Evolutionary conservation across 768 basidiomycete species (phyloP).

Genomic region (Lepiota brunneoincarnata): DNA sequence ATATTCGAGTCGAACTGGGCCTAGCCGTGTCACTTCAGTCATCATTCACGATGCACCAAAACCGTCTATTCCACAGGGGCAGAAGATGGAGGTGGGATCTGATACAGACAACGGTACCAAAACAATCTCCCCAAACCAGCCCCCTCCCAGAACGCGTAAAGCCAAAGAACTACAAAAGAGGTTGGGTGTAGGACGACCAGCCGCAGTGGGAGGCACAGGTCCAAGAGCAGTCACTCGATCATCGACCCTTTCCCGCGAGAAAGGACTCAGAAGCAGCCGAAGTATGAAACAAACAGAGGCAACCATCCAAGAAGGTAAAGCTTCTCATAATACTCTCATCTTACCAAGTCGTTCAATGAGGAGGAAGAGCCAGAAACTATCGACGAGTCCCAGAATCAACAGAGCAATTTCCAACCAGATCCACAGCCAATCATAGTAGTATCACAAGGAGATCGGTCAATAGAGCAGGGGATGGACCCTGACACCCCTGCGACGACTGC

Average conservation of each 20-base stretch:
- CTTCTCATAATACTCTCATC: not conserved
- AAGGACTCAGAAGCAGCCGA: slow-evolving; percentile 48
- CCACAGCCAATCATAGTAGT: not conserved
- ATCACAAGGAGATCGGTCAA: not conserved
- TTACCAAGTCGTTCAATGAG: slow-evolving; percentile 6
- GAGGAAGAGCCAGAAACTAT: slow-evolving; percentile 21
- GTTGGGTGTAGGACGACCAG: slow-evolving; percentile 72
- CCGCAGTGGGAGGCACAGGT: slow-evolving; percentile 61
- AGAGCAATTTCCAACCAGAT: not conserved
- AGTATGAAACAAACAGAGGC: slow-evolving; percentile 49
- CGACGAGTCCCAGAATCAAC: not conserved
- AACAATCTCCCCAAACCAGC: slow-evolving; percentile 18
- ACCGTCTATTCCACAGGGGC: slow-evolving; percentile 23
- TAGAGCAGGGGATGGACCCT: not conserved
- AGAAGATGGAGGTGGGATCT: not conserved
- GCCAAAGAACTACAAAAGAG: slow-evolving; percentile 69
- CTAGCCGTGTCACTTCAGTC: slow-evolving; percentile 41
- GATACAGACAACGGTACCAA: not conserved
- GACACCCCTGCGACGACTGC: not conserved
- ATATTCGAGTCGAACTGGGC: slow-evolving; percentile 33
- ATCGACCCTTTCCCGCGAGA: slow-evolving; percentile 44
- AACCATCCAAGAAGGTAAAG: slow-evolving; percentile 58
- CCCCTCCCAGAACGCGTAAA: slow-evolving; percentile 52
- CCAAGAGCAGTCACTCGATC: slow-evolving; percentile 66
- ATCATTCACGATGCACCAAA: slow-evolving; percentile 50